Base-by-base conservation (phyloP, 441 rosid species). In the Brassica balearica region DNA sequence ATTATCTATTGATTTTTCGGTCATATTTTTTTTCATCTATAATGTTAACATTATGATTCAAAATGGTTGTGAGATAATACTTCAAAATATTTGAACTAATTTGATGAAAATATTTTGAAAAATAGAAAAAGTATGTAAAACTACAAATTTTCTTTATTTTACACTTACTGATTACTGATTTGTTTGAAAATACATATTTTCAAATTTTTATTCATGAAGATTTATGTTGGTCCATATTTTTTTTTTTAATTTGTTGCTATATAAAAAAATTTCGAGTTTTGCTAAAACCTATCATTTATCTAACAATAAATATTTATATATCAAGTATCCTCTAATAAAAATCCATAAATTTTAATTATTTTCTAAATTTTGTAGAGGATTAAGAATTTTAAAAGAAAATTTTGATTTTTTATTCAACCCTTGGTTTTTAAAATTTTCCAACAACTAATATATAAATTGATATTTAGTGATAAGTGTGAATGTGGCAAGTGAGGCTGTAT, bases 391-490 rank as follows among this genome's bases (percentile, higher is more conserved):
- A 48, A 12, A 5, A n/a, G 56, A 51, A 51, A 51, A 0, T 51
- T 3, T 51, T n/a, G 19, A 4, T n/a, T 12, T 19, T 8, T 58
- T 20, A 0, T 58, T 19, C 27, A 59, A 59, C n/a, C 8, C 8
- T 56, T 34, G 11, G 8, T 23, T 61, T 23, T 61, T 2, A 6
- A 38, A 34, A 0, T 22, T 6, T 1, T 22, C 14, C 27, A 19
- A 10, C 0, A 69, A 9, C 1, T 70, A 20, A 36, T 23, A 8
- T 46, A 17, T 8, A 6, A 61, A 61, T 61, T 25, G 6, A 5
- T 65, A 23, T 72, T 17, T 80, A 89, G 92, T 89, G 65, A 85
- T 86, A 2, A 75, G 71, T 3, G 75, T 80, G n/a, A 72, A 74
- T 25, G 20, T 7, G 12, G 80, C 81, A 15, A 46, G 74, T 1